Evolutionary conservation across 192 early-diverging fungal genomes (phyloP), one percentile per base, ranked within the genome.

Genomic region (Podila horticola): DNA sequence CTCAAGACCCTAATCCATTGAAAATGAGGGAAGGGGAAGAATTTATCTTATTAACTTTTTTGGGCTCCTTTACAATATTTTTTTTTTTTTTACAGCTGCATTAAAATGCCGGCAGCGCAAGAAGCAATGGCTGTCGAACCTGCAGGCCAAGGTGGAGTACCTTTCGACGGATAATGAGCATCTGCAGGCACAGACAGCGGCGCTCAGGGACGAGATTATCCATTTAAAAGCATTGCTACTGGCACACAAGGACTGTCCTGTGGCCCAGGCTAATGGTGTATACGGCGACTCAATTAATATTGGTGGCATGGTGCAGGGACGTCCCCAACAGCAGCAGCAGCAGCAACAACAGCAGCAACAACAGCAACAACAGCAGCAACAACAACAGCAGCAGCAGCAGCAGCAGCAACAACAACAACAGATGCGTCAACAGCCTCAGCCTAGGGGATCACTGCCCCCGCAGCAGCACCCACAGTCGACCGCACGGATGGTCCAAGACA

Each of bases 61-160:
- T 19, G 62, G n/a, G n/a, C 28, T 45, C 15, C n/a, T 29, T 68
- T 48, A 38, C 52, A 28, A 50, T 66, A 26, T 45, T 24, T 73
- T 26, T 30, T 22, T 73, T 15, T 30, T 77, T 30, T 22, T 73
- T 15, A 28, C 75, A 85, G 96, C 96, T 48, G 96, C 96, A 0
- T 84, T 94, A 19, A 96, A 97, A 86, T 97, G 96, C 73, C 89
- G 96, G 28, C 95, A 95, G 71, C 92, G 95, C 64, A 97, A 97
- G 83, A 97, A 97, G 84, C 88, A 94, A 76, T 96, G 95, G 95
- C 86, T 97, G 29, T 84, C 89, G 64, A 89, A 93, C 69, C 89
- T 97, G 64, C 93, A 97, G 72, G 83, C 74, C 29, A 88, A 88
- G 64, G 87, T 90, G 22, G 88, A 90, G 61, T 89, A 85, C 61